Percentiles rank a stretch among this genome's conserved stretches.
These are phyloP conservation scores for Trametes sanguinea DNA, from an alignment of 768 basidiomycete species.

Conservation along the genomic window DNA sequence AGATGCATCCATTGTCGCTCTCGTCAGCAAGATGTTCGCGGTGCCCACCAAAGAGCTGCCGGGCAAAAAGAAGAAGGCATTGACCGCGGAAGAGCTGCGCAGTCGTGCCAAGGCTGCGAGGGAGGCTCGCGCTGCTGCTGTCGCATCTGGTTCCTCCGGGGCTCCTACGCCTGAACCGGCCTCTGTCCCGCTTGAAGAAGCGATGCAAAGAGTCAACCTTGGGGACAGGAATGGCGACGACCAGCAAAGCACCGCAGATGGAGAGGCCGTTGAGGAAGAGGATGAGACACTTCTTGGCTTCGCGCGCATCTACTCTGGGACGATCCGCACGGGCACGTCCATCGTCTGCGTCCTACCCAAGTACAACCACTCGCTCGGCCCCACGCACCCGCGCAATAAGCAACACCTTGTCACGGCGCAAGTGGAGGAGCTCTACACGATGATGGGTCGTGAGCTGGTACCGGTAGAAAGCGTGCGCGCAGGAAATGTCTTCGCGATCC, in stretches of 20 bases:
- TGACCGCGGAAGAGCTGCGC: constrained; percentile 86
- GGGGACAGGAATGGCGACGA: constrained; percentile 16
- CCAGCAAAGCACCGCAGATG: not conserved
- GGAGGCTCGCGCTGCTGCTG: constrained; percentile 34
- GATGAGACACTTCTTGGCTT: constrained; percentile 86
- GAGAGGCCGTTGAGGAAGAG: constrained; percentile 30
- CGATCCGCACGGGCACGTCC: constrained; percentile 60
- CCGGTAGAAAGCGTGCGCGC: constrained; percentile 80
- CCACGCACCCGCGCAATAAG: constrained; percentile 67
- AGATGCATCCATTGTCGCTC: constrained; percentile 71
- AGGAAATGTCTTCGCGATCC: constrained; percentile 93
- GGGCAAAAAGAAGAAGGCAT: constrained; percentile 73
- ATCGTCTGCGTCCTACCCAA: constrained; percentile 86
- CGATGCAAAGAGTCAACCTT: constrained; percentile 26
- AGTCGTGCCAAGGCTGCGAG: constrained; percentile 58
- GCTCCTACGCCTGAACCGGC: constrained; percentile 9
- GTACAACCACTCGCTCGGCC: constrained; percentile 64
- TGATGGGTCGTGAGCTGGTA: constrained; percentile 98
- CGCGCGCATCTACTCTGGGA: constrained; percentile 91
- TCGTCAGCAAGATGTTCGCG: constrained; percentile 99
- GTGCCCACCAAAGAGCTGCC: constrained; percentile 80
- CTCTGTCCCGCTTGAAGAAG: constrained; percentile 20
- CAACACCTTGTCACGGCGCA: constrained; percentile 59
- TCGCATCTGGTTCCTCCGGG: not conserved
- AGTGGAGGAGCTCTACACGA: constrained; percentile 84